phyloP scores from a whole-genome alignment of 2,329 filamentous ascomycete species.

The Hypoxylon rubiginosum region DNA sequence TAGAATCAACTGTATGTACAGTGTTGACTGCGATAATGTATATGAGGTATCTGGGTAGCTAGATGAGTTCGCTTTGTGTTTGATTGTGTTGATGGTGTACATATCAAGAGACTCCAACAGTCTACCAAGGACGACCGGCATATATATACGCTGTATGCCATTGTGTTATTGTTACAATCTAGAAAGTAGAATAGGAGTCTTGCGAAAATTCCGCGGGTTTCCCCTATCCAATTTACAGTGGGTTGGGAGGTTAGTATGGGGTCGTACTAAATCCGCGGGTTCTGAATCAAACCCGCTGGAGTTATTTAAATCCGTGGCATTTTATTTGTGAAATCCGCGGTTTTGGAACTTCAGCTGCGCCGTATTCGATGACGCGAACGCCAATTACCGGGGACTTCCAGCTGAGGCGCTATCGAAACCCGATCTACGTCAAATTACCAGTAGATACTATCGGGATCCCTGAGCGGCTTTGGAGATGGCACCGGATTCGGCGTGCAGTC shows the following conservation, averaged over 20 bases:
- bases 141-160: not conserved
- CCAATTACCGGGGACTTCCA: slow-evolving; percentile 12
- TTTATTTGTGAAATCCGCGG: slow-evolving; percentile 19
- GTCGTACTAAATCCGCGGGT: slow-evolving; percentile 25
- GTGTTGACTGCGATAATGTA: too few relatives aligned
- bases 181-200: not conserved
- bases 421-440: not conserved
- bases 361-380: slow-evolving; percentile 2
- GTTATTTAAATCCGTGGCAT: slow-evolving; percentile 4
- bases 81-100: not conserved
- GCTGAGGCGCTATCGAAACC: not conserved
- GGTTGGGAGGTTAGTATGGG: not conserved
- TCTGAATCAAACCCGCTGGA: not conserved
- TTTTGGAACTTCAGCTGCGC: slow-evolving; percentile 8
- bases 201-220: not conserved
- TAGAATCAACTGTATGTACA: not conserved
- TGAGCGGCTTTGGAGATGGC: slow-evolving; percentile 12
- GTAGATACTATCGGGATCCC: not conserved
- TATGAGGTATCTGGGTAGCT: not conserved
- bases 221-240: not conserved
- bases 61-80: not conserved
- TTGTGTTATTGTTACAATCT: not conserved
- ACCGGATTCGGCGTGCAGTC: slow-evolving; percentile 24
- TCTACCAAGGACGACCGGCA: not conserved
- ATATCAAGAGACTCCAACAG: not conserved